Evolutionary conservation across 768 basidiomycete genomes (phyloP), one percentile per base, ranked within the genome.

Genomic region (Calvatia gigantea): DNA sequence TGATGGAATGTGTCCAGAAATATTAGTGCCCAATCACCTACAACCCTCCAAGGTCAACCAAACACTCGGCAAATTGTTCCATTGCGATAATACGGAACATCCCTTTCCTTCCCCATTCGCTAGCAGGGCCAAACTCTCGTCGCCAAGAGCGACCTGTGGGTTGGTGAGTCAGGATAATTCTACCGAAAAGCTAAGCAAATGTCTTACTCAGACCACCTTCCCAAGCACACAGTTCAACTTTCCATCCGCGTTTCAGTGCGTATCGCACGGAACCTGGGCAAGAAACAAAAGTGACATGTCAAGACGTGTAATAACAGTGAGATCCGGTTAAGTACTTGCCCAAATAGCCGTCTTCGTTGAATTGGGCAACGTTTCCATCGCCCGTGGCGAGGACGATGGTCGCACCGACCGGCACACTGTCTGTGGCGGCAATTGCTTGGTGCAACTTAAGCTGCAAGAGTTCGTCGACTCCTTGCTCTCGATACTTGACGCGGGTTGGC

Each of bases 381-480:
- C 95, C 95, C 0, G 95, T 97, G 0, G 92, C 95, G 39, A 98
- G 81, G 42, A 97, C 87, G 62, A 97, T 89, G 17, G 91, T 93
- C 11, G 85, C 81, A 2, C 83, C 81, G 9, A 85, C 85, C 2
- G 82, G 84, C 1, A 79, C 75, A 14, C 75, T 73, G 58, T 91
- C 88, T 6, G 81, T 78, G 41, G 81, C 83, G 8, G 87, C 85
- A 49, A 98, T 75, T 9, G 87, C 87, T 67, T 95, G 93, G 61
- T 94, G 86, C 28, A 98, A 76, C 67, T 98, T 97, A 56, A 98
- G 77, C 69, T 97, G 94, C 47, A 98, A 72, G 23, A 97, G 78
- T 71, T 98, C 95, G 67, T 98, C 95, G 2, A 98, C 95, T 9
- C 92, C 94, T 70, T 98, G 94, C 65, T 95, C 92, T 54, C 91